Base-by-base conservation (phyloP, 2,329 filamentous ascomycete species). In the Microcyclospora pomicola region DNA sequence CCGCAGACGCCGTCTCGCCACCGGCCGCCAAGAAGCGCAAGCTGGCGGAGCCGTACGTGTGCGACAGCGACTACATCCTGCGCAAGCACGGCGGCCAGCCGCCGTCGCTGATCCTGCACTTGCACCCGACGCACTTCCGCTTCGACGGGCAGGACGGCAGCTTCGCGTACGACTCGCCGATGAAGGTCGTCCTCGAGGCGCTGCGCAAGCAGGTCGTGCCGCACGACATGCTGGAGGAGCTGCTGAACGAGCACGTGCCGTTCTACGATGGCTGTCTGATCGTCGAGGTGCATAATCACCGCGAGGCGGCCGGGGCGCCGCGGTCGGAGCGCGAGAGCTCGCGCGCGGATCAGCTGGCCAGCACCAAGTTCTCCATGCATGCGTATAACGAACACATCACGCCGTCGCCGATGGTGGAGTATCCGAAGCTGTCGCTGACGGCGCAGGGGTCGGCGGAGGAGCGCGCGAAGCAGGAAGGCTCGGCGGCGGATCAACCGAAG, bases 251-350 rank as follows among this genome's bases (percentile, higher is more conserved):
- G 13, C 75, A 77, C 14, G 80, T 94, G 11, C 70, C 72, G 9
- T 96, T 94, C 56, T 98, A 96, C 57, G 87, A 96, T 59, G 86
- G 74, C 27, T 94, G 88, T 54, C 71, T 98, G 40, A 96, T 98
- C 49, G 86, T 98, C 28, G 80, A 93, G 59, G 68, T 96, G n/a
- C 75, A 93, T 52, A 84, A 96, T 56, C 83, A 94, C 64, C 83
- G 82, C 71, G 14, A 31, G 12, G 30, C 14, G 12, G 30, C 30
- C 9, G 30, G 30, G 14, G 30, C 30, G 12, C 19, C 19, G 19
- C 49, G 63, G 65, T 40, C 71, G 35, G 45, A 66, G 35, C 67
- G 64, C 36, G 65, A 65, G 16, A 67, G 74, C 1, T 77, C 49
- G 27, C 53, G 69, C 47, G 79, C 78, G 38, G 72, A 72, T 30